Evolutionary conservation across 768 basidiomycete species (phyloP), one percentile per base, ranked within the genome.

Genomic region (Lactifluus subvellereus): DNA sequence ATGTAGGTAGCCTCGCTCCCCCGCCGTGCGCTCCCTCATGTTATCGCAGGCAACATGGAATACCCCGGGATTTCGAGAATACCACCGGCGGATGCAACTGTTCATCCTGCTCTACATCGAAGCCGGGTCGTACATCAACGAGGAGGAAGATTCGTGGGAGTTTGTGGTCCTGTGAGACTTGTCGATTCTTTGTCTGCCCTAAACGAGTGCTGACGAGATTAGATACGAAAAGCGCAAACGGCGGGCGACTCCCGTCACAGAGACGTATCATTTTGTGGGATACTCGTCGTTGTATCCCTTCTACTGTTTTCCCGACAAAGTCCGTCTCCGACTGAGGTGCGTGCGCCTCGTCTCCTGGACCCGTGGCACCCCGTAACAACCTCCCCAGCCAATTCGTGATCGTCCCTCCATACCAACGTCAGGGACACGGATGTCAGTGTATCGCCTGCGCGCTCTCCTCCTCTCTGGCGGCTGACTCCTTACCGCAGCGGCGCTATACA

Each of bases 21-120:
- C 42, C 66, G 30, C 40, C 6, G n/a, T 13, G 16, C 40, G 13
- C 35, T 30, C 38, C 7, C 20, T 16, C 32, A 51, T 33, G 20
- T 33, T 55, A 40, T 53, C 58, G 59, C 69, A 98, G 94, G 76
- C 85, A 20, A 95, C 86, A 22, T 94, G 91, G 84, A 74, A 84
- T 61, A 91, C 92, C 0, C 83, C 89, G 7, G 95, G 91, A 13
- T 98, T 98, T 76, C 81, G 79, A 71, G 93, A 96, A 74, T 94
- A 92, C 64, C 96, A 98, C 71, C 82, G 88, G 18, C 79, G 84
- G 58, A 96, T 97, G 89, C 97, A 98, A 74, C 72, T 98, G 54
- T 98, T 97, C 73, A 92, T 98, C 66, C 72, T 96, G 59, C 78
- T 99, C 6, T 98, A 92, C 75, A 94, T 99, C 69, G 97, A 99